Base-by-base conservation (phyloP, 179 eudicot species). In the Patellifolia procumbens region DNA sequence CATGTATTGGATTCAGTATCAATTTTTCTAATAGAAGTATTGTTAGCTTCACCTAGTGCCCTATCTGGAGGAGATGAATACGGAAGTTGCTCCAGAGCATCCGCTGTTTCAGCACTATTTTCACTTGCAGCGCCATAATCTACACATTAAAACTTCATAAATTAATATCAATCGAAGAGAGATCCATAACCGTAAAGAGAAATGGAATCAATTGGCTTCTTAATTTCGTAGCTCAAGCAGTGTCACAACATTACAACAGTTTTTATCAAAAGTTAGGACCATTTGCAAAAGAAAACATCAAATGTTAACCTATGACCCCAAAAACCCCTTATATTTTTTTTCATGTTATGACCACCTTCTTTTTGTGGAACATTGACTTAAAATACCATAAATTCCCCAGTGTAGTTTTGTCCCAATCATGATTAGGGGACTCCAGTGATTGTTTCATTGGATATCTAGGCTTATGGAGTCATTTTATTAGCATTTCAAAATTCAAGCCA, bases 51-150 rank as follows among this genome's bases (percentile, higher is more conserved):
- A 68, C 73, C 63, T 61, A 74, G 58, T 43, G 77, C 56, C 70
- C 70, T 77, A 61, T 71, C 76, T 42, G 78, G 72, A 61, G 81
- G 75, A 2, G 79, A 66, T 28, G 81, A 20, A 74, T 35, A 73
- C 13, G 70, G 69, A 76, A 26, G 69, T 66, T 76, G 74, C 58
- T 67, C 79, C 49, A 31, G 49, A 61, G 72, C 80, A 51, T 83
- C 86, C 43, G 17, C 77, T 24, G 78, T 77, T 61, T 81, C 85
- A 61, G 75, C 77, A 82, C 80, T 86, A 79, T 75, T 79, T 76
- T 79, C 83, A 72, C 86, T 81, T 80, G 76, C 79, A 78, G 61
- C 65, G 28, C 78, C 83, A 81, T 42, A 46, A 72, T 74, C 84
- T 81, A 70, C 71, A 77, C 72, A 24, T 55, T 22, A 55, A 37